Evolutionary conservation across 352 stramenopile species (phyloP).

Genomic region (Globisporangium viniferum): DNA sequence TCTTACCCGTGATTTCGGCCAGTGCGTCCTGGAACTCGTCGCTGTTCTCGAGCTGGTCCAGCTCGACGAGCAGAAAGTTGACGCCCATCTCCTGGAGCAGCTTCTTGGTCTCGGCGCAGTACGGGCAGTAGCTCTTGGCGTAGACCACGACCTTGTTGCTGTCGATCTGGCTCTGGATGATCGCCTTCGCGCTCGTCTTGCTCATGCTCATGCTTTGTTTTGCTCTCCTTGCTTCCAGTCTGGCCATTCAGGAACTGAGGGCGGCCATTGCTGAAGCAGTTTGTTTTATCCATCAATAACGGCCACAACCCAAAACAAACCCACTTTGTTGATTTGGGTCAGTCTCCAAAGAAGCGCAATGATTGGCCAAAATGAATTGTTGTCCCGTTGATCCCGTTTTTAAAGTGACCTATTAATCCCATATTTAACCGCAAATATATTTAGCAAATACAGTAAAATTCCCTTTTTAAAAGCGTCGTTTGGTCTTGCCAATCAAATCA

Average conservation of each 20-base stretch:
- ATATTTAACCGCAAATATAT: too few relatives aligned
- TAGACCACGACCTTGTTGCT: conserved; percentile 58
- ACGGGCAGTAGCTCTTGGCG: conserved; percentile 95
- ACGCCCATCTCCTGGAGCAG: conserved; percentile 54
- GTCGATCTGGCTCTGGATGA: not conserved
- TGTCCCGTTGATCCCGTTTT: too few relatives aligned
- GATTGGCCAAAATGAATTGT: too few relatives aligned
- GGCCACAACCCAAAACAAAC: not conserved
- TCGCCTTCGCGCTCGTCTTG: not conserved
- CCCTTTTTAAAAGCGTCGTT: not conserved
- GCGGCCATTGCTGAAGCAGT: too few relatives aligned
- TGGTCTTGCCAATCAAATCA: not conserved
- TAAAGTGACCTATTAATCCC: too few relatives aligned
- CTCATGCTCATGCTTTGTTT: not conserved
- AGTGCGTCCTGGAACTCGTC: conserved; percentile 60
- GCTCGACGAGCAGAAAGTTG: conserved; percentile 57
- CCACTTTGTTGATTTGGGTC: not conserved
- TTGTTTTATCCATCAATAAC: not conserved
- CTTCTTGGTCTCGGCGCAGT: conserved; percentile 83
- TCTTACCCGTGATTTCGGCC: conserved; percentile 48
- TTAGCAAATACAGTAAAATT: too few relatives aligned
- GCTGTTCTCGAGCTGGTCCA: conserved; percentile 50
- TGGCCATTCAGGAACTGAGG: not conserved
- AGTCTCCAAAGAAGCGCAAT: too few relatives aligned
- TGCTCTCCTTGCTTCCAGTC: not conserved